Evolutionary conservation across 768 basidiomycete genomes (phyloP), one percentile per base, ranked within the genome.

Genomic region (Termitomyces sp.): DNA sequence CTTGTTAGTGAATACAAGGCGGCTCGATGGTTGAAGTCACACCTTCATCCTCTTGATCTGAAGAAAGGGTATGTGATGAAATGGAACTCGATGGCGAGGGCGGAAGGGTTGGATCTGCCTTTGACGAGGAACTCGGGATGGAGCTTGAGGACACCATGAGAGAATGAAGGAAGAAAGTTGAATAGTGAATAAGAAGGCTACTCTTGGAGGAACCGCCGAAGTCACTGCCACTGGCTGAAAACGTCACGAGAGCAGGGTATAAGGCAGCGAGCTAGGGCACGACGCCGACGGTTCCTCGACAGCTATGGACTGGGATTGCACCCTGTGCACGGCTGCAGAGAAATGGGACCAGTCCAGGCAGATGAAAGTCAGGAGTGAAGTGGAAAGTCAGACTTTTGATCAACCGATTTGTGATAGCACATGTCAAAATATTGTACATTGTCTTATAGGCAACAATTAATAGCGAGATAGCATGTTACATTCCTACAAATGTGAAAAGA

Each of bases 41-140:
- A 87, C 89, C 89, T 76, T 89, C 86, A 68, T 90, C 87, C 55
- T 76, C 82, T 58, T 69, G 69, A 71, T 78, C 75, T 62, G 86
- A 72, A 26, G 86, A 86, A 34, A 74, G 57, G 55, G 76, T 80
- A 34, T 86, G 86, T 8, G 87, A 82, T 26, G 83, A 82, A 33
- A 81, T 73, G 36, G 75, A 75, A 50, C 55, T 68, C 48, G 78
- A 77, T 14, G 76, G 71, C 42, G 78, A 76, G 40, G 76, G 73
- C 9, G 75, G 71, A 26, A 74, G 65, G 61, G 66, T 66, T 54
- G 72, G 65, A 59, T 72, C 71, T 53, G 69, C 66, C 56, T 72
- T 69, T 34, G 76, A 72, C 20, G 69, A 62, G 45, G 71, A 71
- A 57, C 67, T 72, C 52, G 66, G 57, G 39, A 67, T 60, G 27